Evolutionary conservation across 495 filamentous ascomycete species (phyloP), one percentile per base, ranked within the genome.

Genomic region (Xanthoparmelia taractica): DNA sequence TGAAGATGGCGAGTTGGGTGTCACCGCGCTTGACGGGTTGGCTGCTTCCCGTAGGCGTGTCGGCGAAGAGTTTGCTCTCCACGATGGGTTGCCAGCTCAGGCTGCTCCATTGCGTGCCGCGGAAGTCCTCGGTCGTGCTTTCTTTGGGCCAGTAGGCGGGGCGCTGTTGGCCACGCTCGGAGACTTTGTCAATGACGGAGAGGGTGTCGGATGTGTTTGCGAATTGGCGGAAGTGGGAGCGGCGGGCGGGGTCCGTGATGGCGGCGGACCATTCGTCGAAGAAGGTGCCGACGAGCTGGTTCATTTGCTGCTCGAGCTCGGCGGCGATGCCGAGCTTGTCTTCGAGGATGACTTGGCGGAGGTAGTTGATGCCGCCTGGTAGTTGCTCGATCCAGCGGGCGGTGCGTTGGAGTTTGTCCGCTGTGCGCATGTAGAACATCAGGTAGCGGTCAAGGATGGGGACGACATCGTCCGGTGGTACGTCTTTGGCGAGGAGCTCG

Each of bases 211-310:
- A 67, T 0, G 91, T 96, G 80, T 97, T 97, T 61, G 84, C 87
- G 66, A 97, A 97, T 73, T 96, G 93, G 36, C 80, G 74, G 81
- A 97, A 97, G 52, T 82, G 79, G 67, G 86, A 86, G 20, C 86
- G 81, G 11, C 86, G 80, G 40, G 83, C 78, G 0, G 89, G 88
- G 64, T 85, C 78, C 23, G 82, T 82, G 72, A 96, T 79, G 1
- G 88, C 90, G 69, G 93, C 90, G 20, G 89, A 91, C 93, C 93
- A 97, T 71, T 97, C 93, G 77, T 92, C 94, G 78, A 93, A 96
- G 74, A 85, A 97, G n/a, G 83, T 85, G 63, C 85, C 86, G 13
- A 97, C 90, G 0, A 97, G 81, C 45, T 90, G 84, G 61, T 89
- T 80, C 93, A 97, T 97, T 69, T 96, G 91, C 41, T 84, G 78